Evolutionary conservation across 495 filamentous ascomycete species (phyloP).

Genomic region (Friedmanniomyces simplex): DNA sequence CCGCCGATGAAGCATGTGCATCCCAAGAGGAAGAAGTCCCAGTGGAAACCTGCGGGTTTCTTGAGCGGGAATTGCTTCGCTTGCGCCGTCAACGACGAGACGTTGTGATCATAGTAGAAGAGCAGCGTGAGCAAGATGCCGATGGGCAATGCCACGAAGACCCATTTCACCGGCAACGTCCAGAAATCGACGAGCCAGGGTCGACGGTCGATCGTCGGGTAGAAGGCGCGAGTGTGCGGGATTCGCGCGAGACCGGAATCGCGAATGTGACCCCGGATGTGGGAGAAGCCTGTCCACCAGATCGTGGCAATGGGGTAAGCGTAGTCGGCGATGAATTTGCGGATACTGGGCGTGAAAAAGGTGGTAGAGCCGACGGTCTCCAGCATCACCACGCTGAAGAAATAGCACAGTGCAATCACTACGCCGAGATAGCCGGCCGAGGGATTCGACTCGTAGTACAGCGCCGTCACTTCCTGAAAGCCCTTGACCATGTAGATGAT

Average conservation of each 20-base stretch:
- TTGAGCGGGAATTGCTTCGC: constrained; percentile 83
- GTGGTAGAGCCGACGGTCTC: constrained; percentile 29
- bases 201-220: constrained; percentile 65
- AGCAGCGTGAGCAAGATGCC: constrained; percentile 75
- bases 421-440: constrained; percentile 29
- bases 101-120: constrained; percentile 80
- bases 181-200: constrained; percentile 84
- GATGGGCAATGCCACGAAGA: constrained; percentile 85
- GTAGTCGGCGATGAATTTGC: constrained; percentile 35
- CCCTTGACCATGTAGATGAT: constrained; percentile 35
- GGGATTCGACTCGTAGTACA: constrained; percentile 20
- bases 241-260: constrained; percentile 27
- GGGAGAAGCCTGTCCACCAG: constrained; percentile 31
- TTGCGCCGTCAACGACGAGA: constrained; percentile 62
- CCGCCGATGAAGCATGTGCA: constrained; percentile 77
- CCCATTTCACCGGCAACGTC: constrained; percentile 61
- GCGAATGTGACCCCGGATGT: constrained; percentile 25
- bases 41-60: constrained; percentile 93
- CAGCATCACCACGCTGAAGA: constrained; percentile 29
- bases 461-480: constrained; percentile 26
- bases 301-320: constrained; percentile 32
- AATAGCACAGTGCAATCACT: constrained; percentile 32
- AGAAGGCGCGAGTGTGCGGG: constrained; percentile 52
- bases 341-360: constrained; percentile 27
- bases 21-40: constrained; percentile 88